Conservation (phyloP, 2,329 filamentous ascomycete species). For the Mycosphaerella sp. region DNA sequence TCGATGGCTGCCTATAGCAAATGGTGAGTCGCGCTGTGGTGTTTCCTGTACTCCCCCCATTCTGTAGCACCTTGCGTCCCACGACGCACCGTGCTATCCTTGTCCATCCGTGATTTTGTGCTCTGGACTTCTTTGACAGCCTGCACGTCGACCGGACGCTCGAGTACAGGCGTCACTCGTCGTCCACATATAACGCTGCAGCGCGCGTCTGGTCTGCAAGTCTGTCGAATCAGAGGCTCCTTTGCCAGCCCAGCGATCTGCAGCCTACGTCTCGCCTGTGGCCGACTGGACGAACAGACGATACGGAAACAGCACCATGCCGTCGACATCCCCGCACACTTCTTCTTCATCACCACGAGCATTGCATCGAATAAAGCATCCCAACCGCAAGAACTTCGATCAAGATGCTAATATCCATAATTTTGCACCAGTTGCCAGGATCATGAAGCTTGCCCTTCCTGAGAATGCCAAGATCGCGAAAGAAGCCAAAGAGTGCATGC, state of each 20-base stretch:
- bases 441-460: conserved; percentile 96
- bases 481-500: conserved; percentile 99
- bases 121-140: conserved; percentile 28
- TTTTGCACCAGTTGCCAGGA: conserved; percentile 91
- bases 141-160: conserved; percentile 30
- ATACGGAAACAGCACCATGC: conserved; percentile 36
- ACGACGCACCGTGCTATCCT: conserved; percentile 24
- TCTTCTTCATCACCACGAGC: conserved; percentile 28
- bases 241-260: conserved; percentile 32
- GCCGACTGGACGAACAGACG: conserved; percentile 26
- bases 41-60: conserved; percentile 15
- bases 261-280: conserved; percentile 29
- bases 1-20: conserved; percentile 98
- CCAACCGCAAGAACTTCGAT: conserved; percentile 35
- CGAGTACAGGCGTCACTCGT: conserved; percentile 24
- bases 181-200: conserved; percentile 37
- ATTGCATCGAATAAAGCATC: conserved; percentile 26
- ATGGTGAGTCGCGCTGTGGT: conserved; percentile 68
- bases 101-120: conserved; percentile 28
- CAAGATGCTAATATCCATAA: conserved; percentile 92
- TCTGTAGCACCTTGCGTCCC: conserved; percentile 27
- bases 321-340: conserved; percentile 38
- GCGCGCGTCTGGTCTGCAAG: conserved; percentile 45
- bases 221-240: conserved; percentile 43
- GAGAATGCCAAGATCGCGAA: conserved; percentile 97